Percentiles rank a stretch among this genome's conserved stretches.
Evolutionary conservation across 495 filamentous ascomycete genomes (phyloP).

Genomic region (Niebla homalea): DNA sequence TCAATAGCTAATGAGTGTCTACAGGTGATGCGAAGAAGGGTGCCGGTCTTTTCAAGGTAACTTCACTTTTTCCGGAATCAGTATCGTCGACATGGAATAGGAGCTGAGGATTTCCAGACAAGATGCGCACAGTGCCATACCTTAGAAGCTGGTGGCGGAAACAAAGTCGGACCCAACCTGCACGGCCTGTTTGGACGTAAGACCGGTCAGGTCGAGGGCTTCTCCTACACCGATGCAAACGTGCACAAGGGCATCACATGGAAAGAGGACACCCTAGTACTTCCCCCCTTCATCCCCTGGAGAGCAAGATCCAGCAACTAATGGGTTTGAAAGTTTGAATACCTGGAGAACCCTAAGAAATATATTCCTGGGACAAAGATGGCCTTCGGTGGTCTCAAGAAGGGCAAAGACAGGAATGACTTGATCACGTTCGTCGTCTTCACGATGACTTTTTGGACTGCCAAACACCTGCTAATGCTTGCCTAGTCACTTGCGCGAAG

Average conservation of each 20-base stretch:
- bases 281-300: constrained; percentile 18
- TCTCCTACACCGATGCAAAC: constrained; percentile 98
- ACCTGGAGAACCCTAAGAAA: constrained; percentile 90
- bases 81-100: too few species aligned
- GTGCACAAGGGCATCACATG: constrained; percentile 87
- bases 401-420: constrained; percentile 98
- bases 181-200: constrained; percentile 97
- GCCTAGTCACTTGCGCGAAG: constrained; percentile 17
- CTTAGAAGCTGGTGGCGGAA: constrained; percentile 68
- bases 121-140: constrained; percentile 98
- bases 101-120: constrained; percentile 42
- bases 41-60: constrained; percentile 91
- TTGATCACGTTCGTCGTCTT: constrained; percentile 78
- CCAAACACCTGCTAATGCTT: background rate
- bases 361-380: constrained; percentile 99
- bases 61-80: background rate
- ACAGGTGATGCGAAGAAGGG: constrained; percentile 91
- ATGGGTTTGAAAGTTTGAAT: constrained; percentile 45
- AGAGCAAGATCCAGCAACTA: background rate
- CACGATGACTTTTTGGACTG: too few species aligned
- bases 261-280: constrained; percentile 77
- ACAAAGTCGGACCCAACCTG: constrained; percentile 96
- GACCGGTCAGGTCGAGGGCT: constrained; percentile 80
- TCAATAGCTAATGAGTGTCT: background rate
- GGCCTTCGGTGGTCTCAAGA: constrained; percentile 99